Conservation (phyloP, 495 filamentous ascomycete genomes). For the Achaetomiella virescens region DNA sequence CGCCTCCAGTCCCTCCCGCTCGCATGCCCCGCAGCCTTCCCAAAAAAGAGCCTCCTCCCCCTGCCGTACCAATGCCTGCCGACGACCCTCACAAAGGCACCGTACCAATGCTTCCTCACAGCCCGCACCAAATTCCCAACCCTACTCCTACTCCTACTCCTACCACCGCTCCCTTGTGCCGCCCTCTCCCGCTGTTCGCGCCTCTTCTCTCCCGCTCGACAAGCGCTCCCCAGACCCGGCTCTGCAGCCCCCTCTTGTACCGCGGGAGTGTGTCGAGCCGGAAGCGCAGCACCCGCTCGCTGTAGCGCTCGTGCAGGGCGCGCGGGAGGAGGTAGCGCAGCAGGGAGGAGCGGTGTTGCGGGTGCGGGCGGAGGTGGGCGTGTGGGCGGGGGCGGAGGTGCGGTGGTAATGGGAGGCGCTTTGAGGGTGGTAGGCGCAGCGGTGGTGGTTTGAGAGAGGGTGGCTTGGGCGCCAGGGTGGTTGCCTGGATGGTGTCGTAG, state of each 20-base stretch:
- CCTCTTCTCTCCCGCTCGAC: conserved; percentile 39
- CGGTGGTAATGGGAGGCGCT: neutral
- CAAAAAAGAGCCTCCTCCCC: neutral
- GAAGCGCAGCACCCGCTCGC: conserved; percentile 56
- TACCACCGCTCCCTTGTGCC: no score
- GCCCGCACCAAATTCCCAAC: no score
- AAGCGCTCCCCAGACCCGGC: conserved; percentile 67
- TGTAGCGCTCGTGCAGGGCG: conserved; percentile 50
- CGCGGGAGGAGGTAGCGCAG: conserved; percentile 55
- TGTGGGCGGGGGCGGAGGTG: neutral
- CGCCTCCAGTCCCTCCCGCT: neutral
- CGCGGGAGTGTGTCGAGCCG: conserved; percentile 67
- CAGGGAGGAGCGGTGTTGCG: conserved; percentile 36
- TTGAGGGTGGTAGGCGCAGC: neutral
- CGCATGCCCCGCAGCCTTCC: no score
- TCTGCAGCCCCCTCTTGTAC: conserved; percentile 62
- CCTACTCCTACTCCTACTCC: neutral
- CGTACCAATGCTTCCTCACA: neutral
- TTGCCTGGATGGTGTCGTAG: neutral
- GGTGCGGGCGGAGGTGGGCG: neutral
- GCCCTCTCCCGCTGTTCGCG: neutral
- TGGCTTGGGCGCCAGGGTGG: neutral
- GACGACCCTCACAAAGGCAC: no score
- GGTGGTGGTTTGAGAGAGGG: conserved; percentile 7
- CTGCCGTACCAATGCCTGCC: neutral